Evolutionary conservation across 2,329 filamentous ascomycete species (phyloP).

Genomic region (Arthroderma uncinatum): DNA sequence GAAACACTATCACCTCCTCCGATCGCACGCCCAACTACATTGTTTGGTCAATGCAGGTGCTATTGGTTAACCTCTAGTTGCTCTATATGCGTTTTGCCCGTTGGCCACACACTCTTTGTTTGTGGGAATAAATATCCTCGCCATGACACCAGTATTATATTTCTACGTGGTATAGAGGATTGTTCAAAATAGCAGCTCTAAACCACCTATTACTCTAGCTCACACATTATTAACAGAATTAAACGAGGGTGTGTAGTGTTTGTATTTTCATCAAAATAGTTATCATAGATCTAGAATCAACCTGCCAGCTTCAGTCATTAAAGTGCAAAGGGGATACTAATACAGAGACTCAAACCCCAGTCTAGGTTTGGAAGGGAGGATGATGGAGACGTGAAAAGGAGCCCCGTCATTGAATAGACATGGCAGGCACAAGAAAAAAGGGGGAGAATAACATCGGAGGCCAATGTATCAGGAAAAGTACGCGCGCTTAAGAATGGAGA

Average conservation of each 20-base stretch:
- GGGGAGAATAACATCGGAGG: not conserved
- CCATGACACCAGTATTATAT: no score
- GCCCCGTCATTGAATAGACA: no score
- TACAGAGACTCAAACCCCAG: not conserved
- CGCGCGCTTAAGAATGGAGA: not conserved
- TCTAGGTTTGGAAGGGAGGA: not conserved
- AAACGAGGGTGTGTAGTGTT: not conserved
- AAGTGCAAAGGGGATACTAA: not conserved
- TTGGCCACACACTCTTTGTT: no score
- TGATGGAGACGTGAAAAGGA: not conserved
- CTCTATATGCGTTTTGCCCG: no score
- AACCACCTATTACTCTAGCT: no score
- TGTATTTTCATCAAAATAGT: not conserved
- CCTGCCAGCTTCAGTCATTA: not conserved
- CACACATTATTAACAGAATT: no score
- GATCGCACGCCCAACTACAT: not conserved
- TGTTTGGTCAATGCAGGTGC: not conserved
- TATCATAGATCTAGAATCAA: constrained; percentile 1
- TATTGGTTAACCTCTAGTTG: no score
- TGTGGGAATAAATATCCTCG: no score
- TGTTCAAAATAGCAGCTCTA: no score
- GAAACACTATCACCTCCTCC: not conserved
- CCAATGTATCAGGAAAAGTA: no score
- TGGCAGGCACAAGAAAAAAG: no score
- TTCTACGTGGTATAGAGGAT: no score